Evolutionary conservation across 148 eudicot species (phyloP).

Genomic region (Arbutus unedo): DNA sequence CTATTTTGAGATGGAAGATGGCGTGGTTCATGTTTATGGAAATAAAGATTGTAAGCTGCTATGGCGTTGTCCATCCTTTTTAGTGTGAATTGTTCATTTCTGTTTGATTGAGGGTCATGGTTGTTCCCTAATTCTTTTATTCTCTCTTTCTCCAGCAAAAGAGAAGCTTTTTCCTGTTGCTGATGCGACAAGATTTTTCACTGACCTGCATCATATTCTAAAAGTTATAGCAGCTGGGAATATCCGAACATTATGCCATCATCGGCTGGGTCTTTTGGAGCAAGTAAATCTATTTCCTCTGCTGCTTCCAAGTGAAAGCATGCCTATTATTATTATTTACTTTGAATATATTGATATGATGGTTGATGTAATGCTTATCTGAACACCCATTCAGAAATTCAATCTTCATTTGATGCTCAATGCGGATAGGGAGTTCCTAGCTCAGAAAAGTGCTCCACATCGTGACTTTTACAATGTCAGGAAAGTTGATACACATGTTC

Average conservation of each 20-base stretch:
- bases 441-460: slow-evolving; percentile 99
- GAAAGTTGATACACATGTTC: slow-evolving; percentile 99
- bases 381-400: slow-evolving; percentile 67
- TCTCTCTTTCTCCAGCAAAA: slow-evolving; percentile 44
- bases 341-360: background rate
- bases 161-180: slow-evolving; percentile 90
- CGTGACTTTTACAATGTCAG: slow-evolving; percentile 98
- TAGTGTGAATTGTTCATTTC: background rate
- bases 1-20: slow-evolving; percentile 96
- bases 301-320: background rate
- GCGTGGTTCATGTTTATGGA: slow-evolving; percentile 90
- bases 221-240: slow-evolving; percentile 97
- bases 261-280: slow-evolving; percentile 85
- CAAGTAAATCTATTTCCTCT: slow-evolving; percentile 49
- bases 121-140: background rate
- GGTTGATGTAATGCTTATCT: slow-evolving; percentile 21
- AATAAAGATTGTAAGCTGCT: slow-evolving; percentile 72
- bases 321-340: background rate
- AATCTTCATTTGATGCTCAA: slow-evolving; percentile 99
- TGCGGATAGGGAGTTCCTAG: slow-evolving; percentile 96
- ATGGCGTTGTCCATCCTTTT: slow-evolving; percentile 6
- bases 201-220: slow-evolving; percentile 96
- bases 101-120: background rate
- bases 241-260: slow-evolving; percentile 89
- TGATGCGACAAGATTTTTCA: slow-evolving; percentile 97